Percentiles rank a stretch among this genome's conserved stretches.
Evolutionary conservation across 2,329 filamentous ascomycete species (phyloP).

Genomic region (Elsinoe necatrix): DNA sequence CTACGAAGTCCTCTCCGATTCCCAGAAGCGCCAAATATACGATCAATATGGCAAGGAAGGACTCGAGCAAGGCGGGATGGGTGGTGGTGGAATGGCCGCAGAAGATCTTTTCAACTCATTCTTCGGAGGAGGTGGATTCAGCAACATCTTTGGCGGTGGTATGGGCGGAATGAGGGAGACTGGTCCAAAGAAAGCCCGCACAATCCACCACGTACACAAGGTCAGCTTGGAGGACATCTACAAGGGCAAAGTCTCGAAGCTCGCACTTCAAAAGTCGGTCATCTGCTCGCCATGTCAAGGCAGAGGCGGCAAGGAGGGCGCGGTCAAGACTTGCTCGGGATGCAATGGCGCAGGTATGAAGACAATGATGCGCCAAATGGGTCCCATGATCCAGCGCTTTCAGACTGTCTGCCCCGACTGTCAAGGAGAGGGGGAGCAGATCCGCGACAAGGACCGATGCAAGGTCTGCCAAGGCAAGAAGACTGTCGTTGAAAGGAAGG

Average conservation of each 20-base stretch:
- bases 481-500: constrained; percentile 94
- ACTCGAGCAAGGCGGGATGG: constrained; percentile 73
- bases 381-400: constrained; percentile 99
- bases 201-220: constrained; percentile 97
- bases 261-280: constrained; percentile 93
- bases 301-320: constrained; percentile 90
- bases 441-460: constrained; percentile 95
- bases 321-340: constrained; percentile 84
- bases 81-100: constrained; percentile 76
- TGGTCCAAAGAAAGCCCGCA: constrained; percentile 84
- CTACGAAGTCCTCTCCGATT: constrained; percentile 88
- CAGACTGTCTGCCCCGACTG: constrained; percentile 98
- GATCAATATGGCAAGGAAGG: constrained; percentile 98
- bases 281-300: constrained; percentile 94
- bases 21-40: constrained; percentile 85
- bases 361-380: constrained; percentile 99
- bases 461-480: constrained; percentile 97
- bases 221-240: constrained; percentile 97
- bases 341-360: constrained; percentile 97
- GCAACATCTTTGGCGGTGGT: constrained; percentile 61
- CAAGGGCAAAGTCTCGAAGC: constrained; percentile 93
- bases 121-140: constrained; percentile 64
- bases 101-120: constrained; percentile 97
- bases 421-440: constrained; percentile 92
- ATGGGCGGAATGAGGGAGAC: constrained; percentile 70